Conservation (phyloP, 768 basidiomycete species). For the Boletus patriciae region DNA sequence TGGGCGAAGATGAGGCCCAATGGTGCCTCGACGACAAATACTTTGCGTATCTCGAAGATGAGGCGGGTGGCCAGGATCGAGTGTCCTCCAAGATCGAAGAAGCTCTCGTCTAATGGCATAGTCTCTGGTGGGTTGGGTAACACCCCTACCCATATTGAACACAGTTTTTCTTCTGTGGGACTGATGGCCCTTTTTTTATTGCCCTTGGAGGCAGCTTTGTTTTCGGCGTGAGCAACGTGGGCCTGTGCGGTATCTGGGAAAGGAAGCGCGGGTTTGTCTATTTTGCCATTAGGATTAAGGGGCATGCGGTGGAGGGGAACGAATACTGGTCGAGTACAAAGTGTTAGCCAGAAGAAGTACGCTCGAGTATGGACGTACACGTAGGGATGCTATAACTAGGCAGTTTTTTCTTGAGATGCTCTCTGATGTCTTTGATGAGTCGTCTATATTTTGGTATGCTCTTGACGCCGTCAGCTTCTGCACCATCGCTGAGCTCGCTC, state of each 20-base stretch:
- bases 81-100: constrained; percentile 98
- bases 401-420: constrained; percentile 94
- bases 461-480: constrained; percentile 57
- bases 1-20: constrained; percentile 88
- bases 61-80: constrained; percentile 97
- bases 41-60: constrained; percentile 94
- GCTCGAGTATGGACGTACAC: constrained; percentile 47
- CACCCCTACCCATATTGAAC: constrained; percentile 80
- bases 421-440: constrained; percentile 90
- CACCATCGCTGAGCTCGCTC: constrained; percentile 55
- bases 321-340: constrained; percentile 58
- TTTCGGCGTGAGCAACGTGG: constrained; percentile 42
- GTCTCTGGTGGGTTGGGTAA: constrained; percentile 76
- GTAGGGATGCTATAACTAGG: constrained; percentile 94
- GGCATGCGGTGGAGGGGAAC: constrained; percentile 96
- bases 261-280: constrained; percentile 96
- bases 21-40: constrained; percentile 87
- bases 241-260: constrained; percentile 93
- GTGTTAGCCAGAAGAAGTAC: constrained; percentile 2
- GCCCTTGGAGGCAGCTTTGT: constrained; percentile 30
- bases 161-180: constrained; percentile 78
- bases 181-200: constrained; percentile 43
- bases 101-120: constrained; percentile 87
- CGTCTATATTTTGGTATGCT: constrained; percentile 84
- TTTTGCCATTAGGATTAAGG: constrained; percentile 97